These are phyloP conservation scores for Aspergillus saccharolyticus DNA, from an alignment of 495 filamentous ascomycete species.

Conservation along the genomic window DNA sequence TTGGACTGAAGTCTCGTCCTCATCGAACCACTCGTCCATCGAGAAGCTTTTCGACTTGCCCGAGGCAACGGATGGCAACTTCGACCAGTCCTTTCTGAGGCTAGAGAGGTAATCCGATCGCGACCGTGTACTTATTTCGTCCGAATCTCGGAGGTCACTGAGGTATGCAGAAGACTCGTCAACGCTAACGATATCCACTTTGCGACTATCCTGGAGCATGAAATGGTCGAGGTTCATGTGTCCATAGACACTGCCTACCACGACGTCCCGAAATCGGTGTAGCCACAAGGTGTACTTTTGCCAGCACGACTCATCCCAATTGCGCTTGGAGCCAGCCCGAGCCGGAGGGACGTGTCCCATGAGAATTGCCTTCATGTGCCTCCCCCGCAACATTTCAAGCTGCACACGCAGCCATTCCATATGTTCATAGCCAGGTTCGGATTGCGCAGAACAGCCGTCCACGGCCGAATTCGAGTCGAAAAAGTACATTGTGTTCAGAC, in stretches of 20 bases:
- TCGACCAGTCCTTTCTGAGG: slow-evolving; percentile 71
- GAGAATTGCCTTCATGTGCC: slow-evolving; percentile 91
- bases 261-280: slow-evolving; percentile 82
- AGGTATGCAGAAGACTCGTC: slow-evolving; percentile 1
- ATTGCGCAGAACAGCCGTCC: slow-evolving; percentile 73
- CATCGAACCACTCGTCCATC: slow-evolving; percentile 13
- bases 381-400: slow-evolving; percentile 71
- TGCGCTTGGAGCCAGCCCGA: slow-evolving; percentile 70
- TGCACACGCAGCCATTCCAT: slow-evolving; percentile 97
- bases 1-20: slow-evolving; percentile 4
- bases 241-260: slow-evolving; percentile 74
- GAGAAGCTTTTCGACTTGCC: slow-evolving; percentile 16
- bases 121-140: slow-evolving; percentile 52
- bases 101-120: slow-evolving; percentile 75
- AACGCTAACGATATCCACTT: slow-evolving; percentile 53
- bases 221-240: slow-evolving; percentile 99
- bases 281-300: slow-evolving; percentile 94
- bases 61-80: slow-evolving; percentile 56
- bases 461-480: slow-evolving; percentile 88
- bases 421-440: slow-evolving; percentile 86
- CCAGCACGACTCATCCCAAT: slow-evolving; percentile 96
- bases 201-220: slow-evolving; percentile 78
- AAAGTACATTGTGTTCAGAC: slow-evolving; percentile 95
- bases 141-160: slow-evolving; percentile 18
- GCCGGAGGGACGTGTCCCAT: slow-evolving; percentile 93